Conservation (phyloP, 2,329 filamentous ascomycete genomes). For the Trichoderma arundinaceum region DNA sequence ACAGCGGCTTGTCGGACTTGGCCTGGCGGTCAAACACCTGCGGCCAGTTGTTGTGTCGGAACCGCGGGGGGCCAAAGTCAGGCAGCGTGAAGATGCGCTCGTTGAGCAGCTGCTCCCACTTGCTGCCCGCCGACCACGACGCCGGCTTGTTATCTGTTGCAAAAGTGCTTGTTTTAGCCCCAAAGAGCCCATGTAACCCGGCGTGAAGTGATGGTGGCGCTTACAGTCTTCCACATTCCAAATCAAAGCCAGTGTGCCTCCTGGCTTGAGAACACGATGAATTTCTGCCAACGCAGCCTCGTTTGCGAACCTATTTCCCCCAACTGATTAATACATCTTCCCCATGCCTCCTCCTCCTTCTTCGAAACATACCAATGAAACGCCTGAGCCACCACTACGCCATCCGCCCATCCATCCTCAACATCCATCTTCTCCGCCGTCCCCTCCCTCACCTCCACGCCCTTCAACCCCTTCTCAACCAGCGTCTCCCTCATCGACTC, state of each 20-base stretch:
- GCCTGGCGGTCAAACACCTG: slow-evolving; percentile 67
- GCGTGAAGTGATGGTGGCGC: slow-evolving; percentile 33
- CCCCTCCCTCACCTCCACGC: slow-evolving; percentile 62
- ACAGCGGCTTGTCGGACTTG: slow-evolving; percentile 53
- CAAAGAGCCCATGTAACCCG: slow-evolving; percentile 23
- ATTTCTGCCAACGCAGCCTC: slow-evolving; percentile 67
- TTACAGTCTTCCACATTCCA: slow-evolving; percentile 78
- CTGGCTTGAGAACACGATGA: slow-evolving; percentile 67
- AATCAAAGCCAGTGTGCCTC: slow-evolving; percentile 67
- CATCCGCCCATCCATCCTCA: slow-evolving; percentile 65
- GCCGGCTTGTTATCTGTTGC: slow-evolving; percentile 66
- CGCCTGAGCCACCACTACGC: slow-evolving; percentile 68
- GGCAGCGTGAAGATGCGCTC: slow-evolving; percentile 60
- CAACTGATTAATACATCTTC: not conserved
- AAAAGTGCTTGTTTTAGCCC: not conserved
- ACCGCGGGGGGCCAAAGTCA: slow-evolving; percentile 64
- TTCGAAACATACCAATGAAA: slow-evolving; percentile 58
- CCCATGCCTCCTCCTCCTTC: too few species aligned
- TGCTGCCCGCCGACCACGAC: slow-evolving; percentile 59
- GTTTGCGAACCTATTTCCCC: slow-evolving; percentile 66
- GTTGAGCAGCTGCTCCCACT: slow-evolving; percentile 68
- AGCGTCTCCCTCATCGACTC: slow-evolving; percentile 67
- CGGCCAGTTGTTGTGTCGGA: slow-evolving; percentile 68
- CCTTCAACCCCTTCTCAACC: slow-evolving; percentile 59
- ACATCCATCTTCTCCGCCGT: slow-evolving; percentile 63